A percentile compares a stretch with the other conserved stretches of the same genome.
phyloP scores from a whole-genome alignment of 176 grass and related monocot genomes.

The Puccinellia tenuiflora region DNA sequence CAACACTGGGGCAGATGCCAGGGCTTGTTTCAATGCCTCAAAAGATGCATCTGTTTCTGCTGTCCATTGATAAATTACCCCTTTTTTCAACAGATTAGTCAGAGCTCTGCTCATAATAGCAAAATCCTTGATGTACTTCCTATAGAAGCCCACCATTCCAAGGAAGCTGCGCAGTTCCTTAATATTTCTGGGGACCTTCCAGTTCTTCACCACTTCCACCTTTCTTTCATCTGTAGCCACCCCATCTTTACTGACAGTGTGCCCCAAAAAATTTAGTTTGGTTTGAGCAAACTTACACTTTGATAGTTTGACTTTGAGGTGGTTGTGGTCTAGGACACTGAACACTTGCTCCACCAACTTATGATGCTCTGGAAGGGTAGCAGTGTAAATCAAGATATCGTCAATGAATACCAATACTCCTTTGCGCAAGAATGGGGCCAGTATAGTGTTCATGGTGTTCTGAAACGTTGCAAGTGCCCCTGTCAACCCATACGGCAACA shows the following conservation, averaged over 20 bases:
- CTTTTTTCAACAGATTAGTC: neutral
- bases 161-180: too few relatives aligned
- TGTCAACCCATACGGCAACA: too few relatives aligned
- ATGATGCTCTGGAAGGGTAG: neutral
- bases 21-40: neutral
- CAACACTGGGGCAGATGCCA: neutral
- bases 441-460: too few relatives aligned
- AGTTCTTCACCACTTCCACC: too few relatives aligned
- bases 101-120: neutral
- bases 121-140: too few relatives aligned
- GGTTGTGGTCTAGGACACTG: neutral
- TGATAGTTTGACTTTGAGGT: neutral
- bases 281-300: neutral
- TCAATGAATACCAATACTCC: neutral
- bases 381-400: neutral
- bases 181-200: too few relatives aligned
- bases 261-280: too few relatives aligned
- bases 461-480: too few relatives aligned
- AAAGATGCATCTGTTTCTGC: neutral
- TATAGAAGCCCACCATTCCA: too few relatives aligned
- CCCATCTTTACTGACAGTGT: too few relatives aligned
- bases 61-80: neutral
- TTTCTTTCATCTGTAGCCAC: too few relatives aligned
- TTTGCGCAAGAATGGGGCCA: too few relatives aligned
- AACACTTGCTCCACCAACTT: neutral